Evolutionary conservation across 495 filamentous ascomycete genomes (phyloP).

Genomic region (Chaetomium tenue): DNA sequence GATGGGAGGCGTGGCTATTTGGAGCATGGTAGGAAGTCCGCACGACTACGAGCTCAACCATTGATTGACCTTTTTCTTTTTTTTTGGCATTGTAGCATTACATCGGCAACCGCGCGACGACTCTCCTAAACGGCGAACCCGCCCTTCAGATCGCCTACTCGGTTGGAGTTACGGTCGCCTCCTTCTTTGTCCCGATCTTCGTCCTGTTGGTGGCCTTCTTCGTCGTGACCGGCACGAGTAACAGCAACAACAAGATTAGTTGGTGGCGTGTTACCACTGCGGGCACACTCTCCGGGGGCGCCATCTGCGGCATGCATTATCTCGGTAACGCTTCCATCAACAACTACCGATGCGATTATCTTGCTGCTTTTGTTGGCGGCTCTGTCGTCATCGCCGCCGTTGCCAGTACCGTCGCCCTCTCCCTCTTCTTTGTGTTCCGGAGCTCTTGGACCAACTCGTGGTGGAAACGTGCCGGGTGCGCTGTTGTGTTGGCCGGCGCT

Average conservation of each 20-base stretch:
- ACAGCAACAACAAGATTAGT: slow-evolving; percentile 50
- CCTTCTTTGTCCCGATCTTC: slow-evolving; percentile 76
- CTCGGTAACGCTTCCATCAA: slow-evolving; percentile 77
- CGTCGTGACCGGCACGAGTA: slow-evolving; percentile 61
- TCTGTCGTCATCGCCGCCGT: slow-evolving; percentile 69
- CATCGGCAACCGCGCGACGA: slow-evolving; percentile 77
- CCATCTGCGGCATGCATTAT: slow-evolving; percentile 89
- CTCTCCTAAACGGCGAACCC: slow-evolving; percentile 59
- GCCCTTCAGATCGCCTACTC: slow-evolving; percentile 72
- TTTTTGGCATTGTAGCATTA: slow-evolving; percentile 55
- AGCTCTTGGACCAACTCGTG: slow-evolving; percentile 75
- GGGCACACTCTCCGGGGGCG: slow-evolving; percentile 65
- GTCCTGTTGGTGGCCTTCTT: slow-evolving; percentile 73
- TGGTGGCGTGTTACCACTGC: slow-evolving; percentile 59
- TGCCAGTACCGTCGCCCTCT: slow-evolving; percentile 64
- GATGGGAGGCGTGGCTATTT: slow-evolving; percentile 81
- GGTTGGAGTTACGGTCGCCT: slow-evolving; percentile 67
- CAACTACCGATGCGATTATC: slow-evolving; percentile 68
- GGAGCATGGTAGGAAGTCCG: slow-evolving; percentile 47
- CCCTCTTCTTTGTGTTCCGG: slow-evolving; percentile 73
- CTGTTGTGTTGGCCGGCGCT: slow-evolving; percentile 64
- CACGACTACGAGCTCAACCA: background rate
- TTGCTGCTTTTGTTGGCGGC: slow-evolving; percentile 58
- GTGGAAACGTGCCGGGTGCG: slow-evolving; percentile 69
- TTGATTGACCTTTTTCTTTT: no score